Evolutionary conservation across 345 rosid species (phyloP), one percentile per base, ranked within the genome.

Genomic region (Boechera divaricarpa): DNA sequence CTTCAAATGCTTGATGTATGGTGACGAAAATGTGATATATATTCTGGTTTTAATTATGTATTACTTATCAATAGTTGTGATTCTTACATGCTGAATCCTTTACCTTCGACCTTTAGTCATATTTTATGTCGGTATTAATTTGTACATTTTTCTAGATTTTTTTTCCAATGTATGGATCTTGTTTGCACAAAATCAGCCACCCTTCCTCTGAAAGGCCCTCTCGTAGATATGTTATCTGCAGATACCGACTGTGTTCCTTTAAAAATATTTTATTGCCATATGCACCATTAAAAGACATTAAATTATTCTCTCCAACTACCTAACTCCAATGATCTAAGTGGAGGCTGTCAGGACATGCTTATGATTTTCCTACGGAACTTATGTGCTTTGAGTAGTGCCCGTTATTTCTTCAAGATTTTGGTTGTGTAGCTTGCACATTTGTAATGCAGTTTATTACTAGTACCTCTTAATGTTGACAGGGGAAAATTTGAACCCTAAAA

Each of bases 401-500:
- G 61, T 16, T 80, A 24, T 66, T 62, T 48, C 10, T 57, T 63
- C 51, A 49, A 58, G 36, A 59, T 49, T 38, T 32, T 65, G 55
- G 76, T 51, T 67, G 45, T 16, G 63, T 52, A 39, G 60, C 41
- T 36, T 64, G 11, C 36, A 42, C 52, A 45, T 72, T 77, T 73
- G 69, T 78, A 49, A 59, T 65, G 77, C 18, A 36, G 16, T 49
- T 28, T 63, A 45, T 48, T 55, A 70, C 32, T 49, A 48, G 81
- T 65, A 67, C 48, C 53, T 28, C 21, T 64, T 63, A 39, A 71
- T 78, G 58, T 41, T 69, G 63, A 54, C 63, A 63, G 69, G 56
- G 71, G 67, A 67, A 73, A 63, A 39, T 52, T 49, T 57, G 80
- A 69, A 70, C 69, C 80, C 63, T 59, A 77, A 71, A 70, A 70